Evolutionary conservation across 306 rosid genomes (phyloP), one percentile per base, ranked within the genome.

Genomic region (Gillenia trifoliata): DNA sequence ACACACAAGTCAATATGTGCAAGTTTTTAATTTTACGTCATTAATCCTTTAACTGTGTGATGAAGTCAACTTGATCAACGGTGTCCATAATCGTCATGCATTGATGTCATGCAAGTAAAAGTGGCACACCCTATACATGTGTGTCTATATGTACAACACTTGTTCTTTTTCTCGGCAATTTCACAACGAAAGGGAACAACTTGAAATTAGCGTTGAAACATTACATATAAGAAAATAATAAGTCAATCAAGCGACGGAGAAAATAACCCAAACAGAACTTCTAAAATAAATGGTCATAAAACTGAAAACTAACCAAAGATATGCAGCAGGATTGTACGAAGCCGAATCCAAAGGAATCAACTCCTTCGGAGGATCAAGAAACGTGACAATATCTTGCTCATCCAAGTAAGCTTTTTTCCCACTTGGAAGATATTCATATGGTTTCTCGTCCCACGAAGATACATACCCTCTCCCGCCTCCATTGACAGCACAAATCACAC

Each of bases 321-420:
- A 93, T 2, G 90, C 87, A 60, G 98, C 91, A 40, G 96, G 93
- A 76, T 93, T 93, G 65, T 89, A 93, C 60, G 93, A 89, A 86
- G 78, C 54, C 4, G 86, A 77, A 60, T 89, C 86, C 55, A 93
- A 75, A 66, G 98, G 98, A 34, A 89, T 86, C 41, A 93, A 85
- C 16, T 83, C 84, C 80, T 82, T 89, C 1, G 96, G 97, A 61
- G 97, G 96, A 77, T 91, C 92, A 70, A 93, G 88, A 87, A 93
- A 89, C 1, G 96, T 76, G 22, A 84, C 83, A 1, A 93, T 83
- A 63, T 93, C 98, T 61, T 82, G 92, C 75, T 93, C 98, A 75
- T 91, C 97, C 56, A 89, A 74, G 78, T 83, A 93, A 61, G 54
- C 84, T 80, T 71, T 89, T 70, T 72, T 77, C 59, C 97, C 95